Base-by-base conservation (phyloP, 495 filamentous ascomycete species). In the Aspergillus leporis region DNA sequence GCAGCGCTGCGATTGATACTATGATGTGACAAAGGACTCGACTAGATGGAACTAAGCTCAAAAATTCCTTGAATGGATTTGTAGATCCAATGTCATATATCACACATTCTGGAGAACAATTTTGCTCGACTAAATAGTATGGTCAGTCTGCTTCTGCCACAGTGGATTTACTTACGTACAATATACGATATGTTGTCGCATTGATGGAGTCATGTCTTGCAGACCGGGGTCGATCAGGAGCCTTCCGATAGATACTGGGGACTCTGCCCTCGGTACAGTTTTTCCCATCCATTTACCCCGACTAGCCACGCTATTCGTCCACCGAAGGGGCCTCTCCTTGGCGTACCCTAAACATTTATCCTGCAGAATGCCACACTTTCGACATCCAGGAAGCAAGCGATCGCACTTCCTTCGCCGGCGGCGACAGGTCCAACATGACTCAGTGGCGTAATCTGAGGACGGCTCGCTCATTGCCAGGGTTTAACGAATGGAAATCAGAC, bases 341-440 rank as follows among this genome's bases (percentile, higher is more conserved):
- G 40, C 55, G 36, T 66, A 66, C n/a, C 61, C 61, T 51, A 58
- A 55, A 23, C 64, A 66, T 25, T 6, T 30, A 18, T 57, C 40
- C n/a, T 32, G 23, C 34, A 30, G 5, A 19, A 31, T 31, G 4
- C 28, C 21, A 32, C 64, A 66, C 50, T 61, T 61, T 1, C 50
- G 40, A 53, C 64, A 66, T 14, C n/a, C 5, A 3, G 64, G 64
- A 16, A 66, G 58, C 41, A 23, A n/a, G 40, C 61, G 64, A 38
- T 66, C 64, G 53, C 64, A 66, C 55, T 61, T 59, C 30, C 58
- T 38, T 5, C 64, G 61, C 7, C 60, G 64, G 22, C 61, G 64
- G 36, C 64, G 61, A 61, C 64, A 66, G 0, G 61, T 66, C 61
- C 64, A 66, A 30, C 64, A 66, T 14, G 64, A 21, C 23, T 31